Evolutionary conservation across 768 basidiomycete genomes (phyloP).

Genomic region (Omphalotus guepiniiformis): DNA sequence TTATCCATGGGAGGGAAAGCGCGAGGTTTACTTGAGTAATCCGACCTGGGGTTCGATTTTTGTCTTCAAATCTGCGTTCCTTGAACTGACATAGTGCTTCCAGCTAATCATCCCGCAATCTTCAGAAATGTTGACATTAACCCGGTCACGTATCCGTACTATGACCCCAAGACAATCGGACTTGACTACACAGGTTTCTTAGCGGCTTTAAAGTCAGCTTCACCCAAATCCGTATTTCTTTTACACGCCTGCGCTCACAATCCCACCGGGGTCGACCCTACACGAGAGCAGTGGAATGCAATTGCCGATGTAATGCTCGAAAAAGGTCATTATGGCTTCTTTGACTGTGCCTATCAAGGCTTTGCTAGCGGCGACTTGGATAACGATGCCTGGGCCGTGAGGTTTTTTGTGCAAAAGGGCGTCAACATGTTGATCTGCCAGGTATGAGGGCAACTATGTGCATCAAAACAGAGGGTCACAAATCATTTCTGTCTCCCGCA

Average conservation of each 20-base stretch:
- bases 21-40: conserved; percentile 79
- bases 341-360: conserved; percentile 96
- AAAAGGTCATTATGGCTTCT: conserved; percentile 83
- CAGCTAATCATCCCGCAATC: conserved; percentile 88
- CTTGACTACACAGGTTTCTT: conserved; percentile 76
- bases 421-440: conserved; percentile 86
- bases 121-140: conserved; percentile 88
- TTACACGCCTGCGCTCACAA: conserved; percentile 96
- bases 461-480: not conserved
- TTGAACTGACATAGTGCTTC: not conserved
- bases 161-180: conserved; percentile 84
- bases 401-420: conserved; percentile 73
- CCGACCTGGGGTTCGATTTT: conserved; percentile 85
- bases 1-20: conserved; percentile 65
- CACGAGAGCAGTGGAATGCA: conserved; percentile 76
- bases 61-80: conserved; percentile 2
- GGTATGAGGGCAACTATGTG: conserved; percentile 36
- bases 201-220: conserved; percentile 54
- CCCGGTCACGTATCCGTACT: conserved; percentile 90
- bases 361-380: conserved; percentile 93
- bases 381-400: conserved; percentile 87
- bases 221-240: conserved; percentile 78
- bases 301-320: conserved; percentile 69
- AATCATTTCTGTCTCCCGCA: conserved; percentile 29
- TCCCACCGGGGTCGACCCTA: conserved; percentile 95